Evolutionary conservation across 495 filamentous ascomycete genomes (phyloP).

Genomic region (Cudoniella acicularis): DNA sequence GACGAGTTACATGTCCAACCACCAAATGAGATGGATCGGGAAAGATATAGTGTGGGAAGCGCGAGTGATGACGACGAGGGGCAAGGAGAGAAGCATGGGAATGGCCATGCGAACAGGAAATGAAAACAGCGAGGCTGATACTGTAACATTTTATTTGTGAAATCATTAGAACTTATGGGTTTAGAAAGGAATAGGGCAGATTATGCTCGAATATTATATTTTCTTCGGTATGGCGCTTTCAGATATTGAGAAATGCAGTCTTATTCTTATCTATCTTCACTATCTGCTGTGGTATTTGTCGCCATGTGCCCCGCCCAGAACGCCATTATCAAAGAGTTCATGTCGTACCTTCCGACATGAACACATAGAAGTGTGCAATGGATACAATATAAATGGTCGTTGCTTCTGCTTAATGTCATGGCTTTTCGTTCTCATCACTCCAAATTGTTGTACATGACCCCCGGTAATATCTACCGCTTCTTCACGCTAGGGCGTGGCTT

Average conservation of each 20-base stretch:
- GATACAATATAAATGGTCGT: background rate
- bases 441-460: background rate
- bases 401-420: background rate
- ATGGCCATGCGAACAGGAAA: conserved; percentile 15
- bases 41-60: conserved; percentile 57
- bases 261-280: background rate
- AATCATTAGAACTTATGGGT: background rate
- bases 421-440: background rate
- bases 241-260: background rate
- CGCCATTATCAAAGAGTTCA: conserved; percentile 9
- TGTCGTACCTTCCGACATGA: background rate
- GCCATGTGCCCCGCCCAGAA: conserved; percentile 7
- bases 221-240: background rate
- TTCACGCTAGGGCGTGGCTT: conserved; percentile 70
- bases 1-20: conserved; percentile 64
- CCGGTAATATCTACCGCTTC: conserved; percentile 64
- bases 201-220: background rate
- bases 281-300: conserved; percentile 14
- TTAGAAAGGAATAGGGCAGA: background rate
- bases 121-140: conserved; percentile 11
- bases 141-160: background rate
- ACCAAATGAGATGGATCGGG: conserved; percentile 28
- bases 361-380: background rate
- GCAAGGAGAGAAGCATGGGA: conserved; percentile 10
- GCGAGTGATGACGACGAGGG: conserved; percentile 47